phyloP scores from a whole-genome alignment of 2,329 filamentous ascomycete genomes.

The Rachicladosporium sp. region DNA sequence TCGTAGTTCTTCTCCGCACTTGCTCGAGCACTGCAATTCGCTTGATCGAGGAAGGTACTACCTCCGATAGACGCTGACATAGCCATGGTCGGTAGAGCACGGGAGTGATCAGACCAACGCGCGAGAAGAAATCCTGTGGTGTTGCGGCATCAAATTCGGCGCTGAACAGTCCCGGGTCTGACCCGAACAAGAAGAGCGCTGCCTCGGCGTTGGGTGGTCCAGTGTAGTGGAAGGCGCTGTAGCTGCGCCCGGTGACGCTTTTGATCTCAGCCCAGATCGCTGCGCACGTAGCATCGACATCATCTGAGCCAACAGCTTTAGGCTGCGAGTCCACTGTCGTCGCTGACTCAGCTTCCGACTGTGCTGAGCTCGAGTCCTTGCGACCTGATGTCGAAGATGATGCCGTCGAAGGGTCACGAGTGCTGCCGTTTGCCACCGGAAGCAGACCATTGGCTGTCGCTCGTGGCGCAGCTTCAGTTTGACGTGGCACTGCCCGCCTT shows the following conservation, averaged over 20 bases:
- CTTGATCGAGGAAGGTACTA: constrained; percentile 71
- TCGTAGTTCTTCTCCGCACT: constrained; percentile 85
- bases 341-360: constrained; percentile 47
- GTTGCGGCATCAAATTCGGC: constrained; percentile 61
- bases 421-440: constrained; percentile 22
- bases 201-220: constrained; percentile 70
- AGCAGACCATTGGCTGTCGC: constrained; percentile 31
- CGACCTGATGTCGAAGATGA: constrained; percentile 55
- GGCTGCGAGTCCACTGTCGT: constrained; percentile 66
- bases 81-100: constrained; percentile 91
- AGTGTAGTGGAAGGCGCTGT: constrained; percentile 80
- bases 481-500: constrained; percentile 1
- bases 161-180: constrained; percentile 67
- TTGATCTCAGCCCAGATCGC: constrained; percentile 74
- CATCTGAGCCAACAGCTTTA: constrained; percentile 66
- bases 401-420: constrained; percentile 41
- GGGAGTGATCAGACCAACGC: constrained; percentile 73
- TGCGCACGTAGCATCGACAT: constrained; percentile 69
- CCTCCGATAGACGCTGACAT: constrained; percentile 62
- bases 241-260: constrained; percentile 59
- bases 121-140: constrained; percentile 58
- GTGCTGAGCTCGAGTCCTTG: constrained; percentile 52
- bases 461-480: constrained; percentile 2
- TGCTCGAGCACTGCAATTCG: constrained; percentile 88
- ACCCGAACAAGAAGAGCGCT: constrained; percentile 85